Base-by-base conservation (phyloP, 805 yeast species). In the Barnettozyma botsteinii region DNA sequence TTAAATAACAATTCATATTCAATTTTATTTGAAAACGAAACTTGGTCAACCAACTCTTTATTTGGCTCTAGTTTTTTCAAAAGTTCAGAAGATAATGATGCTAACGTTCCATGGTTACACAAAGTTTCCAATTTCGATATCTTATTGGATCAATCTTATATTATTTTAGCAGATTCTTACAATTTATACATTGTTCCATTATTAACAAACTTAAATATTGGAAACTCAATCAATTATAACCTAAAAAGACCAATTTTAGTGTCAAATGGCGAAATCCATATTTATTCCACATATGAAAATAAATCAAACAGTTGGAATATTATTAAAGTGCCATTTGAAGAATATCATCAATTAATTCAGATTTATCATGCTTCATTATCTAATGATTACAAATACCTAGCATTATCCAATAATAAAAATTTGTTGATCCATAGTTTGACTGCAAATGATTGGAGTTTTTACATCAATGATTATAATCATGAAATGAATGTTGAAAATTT, bases 11-110 rank as follows among this genome's bases (percentile, higher is more conserved):
- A 20, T 20, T 26, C 41, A 8, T 36, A 48, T n/a, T n/a, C 47
- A 12, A 35, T 55, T 2, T 32, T 53, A 3, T 50, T 40, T 22
- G 17, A 25, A 3, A 40, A 49, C 20, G 50, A 54, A 3, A 31
- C 49, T 1, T 59, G 63, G 63, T 42, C 48, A 4, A n/a, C 52
- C 2, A 40, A 48, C n/a, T 57, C 62, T 8, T 49, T 52, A 1
- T 58, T 51, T 42, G 63, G 62, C 7, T 40, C 50, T 23, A 48
- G 47, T 5, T 39, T 41, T 3, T 58, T 58, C 39, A 41, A 46
- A 32, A 46, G 48, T 21, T 24, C 39, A 17, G 40, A 35, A 31
- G 24, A 27, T 20, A 31, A 33, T 13, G 37, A 33, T 18, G n/a
- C 21, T 22, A 23, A 34, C 2, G 7, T 29, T 17, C 11, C 33